Conservation (phyloP, 1,139 yeast genomes). For the Yamadazyma membranifaciens region DNA sequence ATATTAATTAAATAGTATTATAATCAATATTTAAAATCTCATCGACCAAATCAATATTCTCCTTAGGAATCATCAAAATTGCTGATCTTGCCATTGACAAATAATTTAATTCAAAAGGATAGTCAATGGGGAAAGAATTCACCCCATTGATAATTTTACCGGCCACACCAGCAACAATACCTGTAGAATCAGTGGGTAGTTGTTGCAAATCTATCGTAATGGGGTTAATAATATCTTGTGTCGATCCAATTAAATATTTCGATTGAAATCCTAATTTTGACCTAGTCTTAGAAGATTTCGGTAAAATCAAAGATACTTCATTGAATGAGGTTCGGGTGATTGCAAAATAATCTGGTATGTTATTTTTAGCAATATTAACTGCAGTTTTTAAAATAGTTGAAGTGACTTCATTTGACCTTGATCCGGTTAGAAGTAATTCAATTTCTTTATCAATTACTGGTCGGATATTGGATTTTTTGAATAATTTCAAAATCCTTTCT, state of each 20-base stretch:
- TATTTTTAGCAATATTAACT: slow-evolving; percentile 26
- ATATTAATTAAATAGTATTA: slow-evolving; percentile 1
- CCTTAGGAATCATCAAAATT: slow-evolving; percentile 58
- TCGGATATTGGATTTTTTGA: slow-evolving; percentile 36
- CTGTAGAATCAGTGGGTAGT: slow-evolving; percentile 61
- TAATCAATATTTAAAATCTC: slow-evolving; percentile 18
- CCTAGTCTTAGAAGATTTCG: slow-evolving; percentile 39
- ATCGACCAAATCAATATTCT: slow-evolving; percentile 36
- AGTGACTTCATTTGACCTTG: slow-evolving; percentile 49
- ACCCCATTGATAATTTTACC: slow-evolving; percentile 42
- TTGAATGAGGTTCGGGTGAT: slow-evolving; percentile 54
- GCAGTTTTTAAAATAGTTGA: slow-evolving; percentile 38
- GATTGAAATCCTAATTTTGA: slow-evolving; percentile 41
- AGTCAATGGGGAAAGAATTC: slow-evolving; percentile 15
- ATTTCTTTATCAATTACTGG: slow-evolving; percentile 44
- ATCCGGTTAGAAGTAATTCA: slow-evolving; percentile 58
- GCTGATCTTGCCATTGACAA: slow-evolving; percentile 64
- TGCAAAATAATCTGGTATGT: slow-evolving; percentile 53
- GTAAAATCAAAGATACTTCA: slow-evolving; percentile 55
- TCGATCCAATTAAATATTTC: slow-evolving; percentile 52
- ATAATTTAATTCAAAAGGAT: slow-evolving; percentile 54
- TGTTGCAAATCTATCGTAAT: slow-evolving; percentile 53
- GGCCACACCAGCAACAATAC: slow-evolving; percentile 69
- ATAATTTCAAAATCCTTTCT: slow-evolving; percentile 38
- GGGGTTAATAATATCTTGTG: slow-evolving; percentile 58